Base-by-base conservation (phyloP, 306 rosid species). In the Cucurbita pepo region DNA sequence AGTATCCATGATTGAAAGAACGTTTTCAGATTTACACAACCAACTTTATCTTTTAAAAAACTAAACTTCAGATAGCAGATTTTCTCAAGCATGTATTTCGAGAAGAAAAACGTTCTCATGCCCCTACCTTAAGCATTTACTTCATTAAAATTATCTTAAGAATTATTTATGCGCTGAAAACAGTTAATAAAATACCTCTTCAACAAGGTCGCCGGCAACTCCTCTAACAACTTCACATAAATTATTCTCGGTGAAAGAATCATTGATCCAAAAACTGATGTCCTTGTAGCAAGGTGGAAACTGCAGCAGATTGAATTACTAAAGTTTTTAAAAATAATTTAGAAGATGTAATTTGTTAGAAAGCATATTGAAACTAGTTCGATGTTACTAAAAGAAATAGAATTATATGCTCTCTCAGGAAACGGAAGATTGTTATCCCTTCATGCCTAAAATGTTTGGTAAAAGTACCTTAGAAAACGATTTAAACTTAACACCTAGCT, bases 241-340 rank as follows among this genome's bases (percentile, higher is more conserved):
- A 83, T 95, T 95, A 79, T 95, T 95, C 80, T 95, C 99, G 7
- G 97, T 89, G 83, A 86, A 89, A 59, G 92, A 76, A 69, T 94
- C 97, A 76, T 56, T 87, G 84, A 89, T 89, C 98, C 98, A 94
- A 77, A 94, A 94, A 80, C 98, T 94, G 57, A 91, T 82, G 74
- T 94, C 98, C 81, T 94, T 94, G 86, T 83, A 94, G 83, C 98
- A 94, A 34, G 98, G 98, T 60, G 98, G 97, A 82, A 74, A 94
- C 98, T 90, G 92, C 70, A 69, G 76, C 56, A 73, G 59, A 75
- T 16, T 64, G 52, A 40, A 79, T 72, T 19, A 40, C 56, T 73
- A 56, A 9, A 41, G 38, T 36, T 43, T 73, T 45, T 51, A 16
- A 34, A 47, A 51, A 50, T 51, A 14, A 15, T 4, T 36, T 51